Conservation (phyloP, 352 stramenopile genomes). For the Pythium myriotylum region DNA sequence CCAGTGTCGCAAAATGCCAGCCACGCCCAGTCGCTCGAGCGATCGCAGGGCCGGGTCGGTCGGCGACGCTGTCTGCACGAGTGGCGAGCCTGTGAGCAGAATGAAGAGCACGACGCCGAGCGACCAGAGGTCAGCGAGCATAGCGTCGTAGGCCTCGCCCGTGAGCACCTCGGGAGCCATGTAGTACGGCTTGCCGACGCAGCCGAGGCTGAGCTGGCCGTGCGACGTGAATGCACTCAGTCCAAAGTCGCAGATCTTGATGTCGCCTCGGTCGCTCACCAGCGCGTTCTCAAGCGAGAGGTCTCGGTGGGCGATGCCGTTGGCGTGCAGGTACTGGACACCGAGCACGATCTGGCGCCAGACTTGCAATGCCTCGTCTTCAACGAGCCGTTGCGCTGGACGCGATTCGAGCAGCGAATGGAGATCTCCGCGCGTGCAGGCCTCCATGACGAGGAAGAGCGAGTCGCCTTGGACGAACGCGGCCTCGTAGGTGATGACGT, state of each 20-base stretch:
- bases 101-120: conserved; percentile 64
- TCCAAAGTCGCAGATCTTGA: conserved; percentile 69
- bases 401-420: background rate
- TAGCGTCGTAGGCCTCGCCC: conserved; percentile 42
- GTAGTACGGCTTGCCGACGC: conserved; percentile 74
- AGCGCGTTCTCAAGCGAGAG: conserved; percentile 69
- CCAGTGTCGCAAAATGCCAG: conserved; percentile 40
- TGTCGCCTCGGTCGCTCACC: conserved; percentile 30
- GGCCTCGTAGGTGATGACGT: conserved; percentile 12
- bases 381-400: conserved; percentile 21
- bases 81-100: conserved; percentile 51
- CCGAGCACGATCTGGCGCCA: conserved; percentile 46
- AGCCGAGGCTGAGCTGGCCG: conserved; percentile 27
- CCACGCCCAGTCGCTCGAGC: conserved; percentile 33
- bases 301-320: conserved; percentile 60
- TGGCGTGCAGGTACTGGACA: conserved; percentile 46
- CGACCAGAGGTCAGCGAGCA: conserved; percentile 57
- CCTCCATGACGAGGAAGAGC: conserved; percentile 12
- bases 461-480: conserved; percentile 10
- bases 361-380: conserved; percentile 40
- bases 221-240: conserved; percentile 43
- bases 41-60: conserved; percentile 37
- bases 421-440: background rate
- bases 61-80: conserved; percentile 39
- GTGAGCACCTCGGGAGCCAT: conserved; percentile 66